phyloP scores from a whole-genome alignment of 495 filamentous ascomycete species.

The Pyrenopolyporus hunteri region DNA sequence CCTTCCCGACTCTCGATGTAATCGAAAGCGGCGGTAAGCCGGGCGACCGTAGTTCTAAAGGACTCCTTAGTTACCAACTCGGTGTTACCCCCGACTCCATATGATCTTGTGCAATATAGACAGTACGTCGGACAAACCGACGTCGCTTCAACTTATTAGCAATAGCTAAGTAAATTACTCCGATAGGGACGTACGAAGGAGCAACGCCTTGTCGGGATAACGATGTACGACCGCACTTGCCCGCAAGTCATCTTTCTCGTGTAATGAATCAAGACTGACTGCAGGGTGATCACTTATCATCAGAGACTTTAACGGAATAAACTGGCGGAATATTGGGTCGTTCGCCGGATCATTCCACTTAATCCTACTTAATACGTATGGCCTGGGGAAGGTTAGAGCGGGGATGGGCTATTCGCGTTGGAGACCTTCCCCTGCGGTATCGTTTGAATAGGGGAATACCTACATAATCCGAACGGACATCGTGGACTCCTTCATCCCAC shows the following conservation, averaged over 20 bases:
- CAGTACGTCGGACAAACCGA: slow-evolving; percentile 66
- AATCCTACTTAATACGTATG: slow-evolving; percentile 59
- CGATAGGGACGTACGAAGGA: slow-evolving; percentile 54
- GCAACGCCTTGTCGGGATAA: slow-evolving; percentile 64
- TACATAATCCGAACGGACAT: slow-evolving; percentile 61
- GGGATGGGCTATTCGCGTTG: not conserved
- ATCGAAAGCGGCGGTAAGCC: slow-evolving; percentile 55
- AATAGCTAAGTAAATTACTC: not conserved
- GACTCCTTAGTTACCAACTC: slow-evolving; percentile 55
- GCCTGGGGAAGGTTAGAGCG: slow-evolving; percentile 46
- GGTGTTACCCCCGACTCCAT: slow-evolving; percentile 59
- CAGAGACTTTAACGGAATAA: slow-evolving; percentile 56
- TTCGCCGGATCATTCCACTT: slow-evolving; percentile 62
- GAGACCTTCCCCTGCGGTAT: not conserved
- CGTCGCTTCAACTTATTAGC: slow-evolving; percentile 46
- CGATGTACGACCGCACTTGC: slow-evolving; percentile 61
- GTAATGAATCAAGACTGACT: slow-evolving; percentile 50
- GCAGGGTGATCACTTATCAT: slow-evolving; percentile 57
- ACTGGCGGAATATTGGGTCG: slow-evolving; percentile 62
- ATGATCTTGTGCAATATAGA: slow-evolving; percentile 64
- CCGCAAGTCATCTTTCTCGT: slow-evolving; percentile 56
- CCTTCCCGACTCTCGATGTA: slow-evolving; percentile 57
- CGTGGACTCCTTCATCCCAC: slow-evolving; percentile 54
- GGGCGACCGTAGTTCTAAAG: slow-evolving; percentile 47
- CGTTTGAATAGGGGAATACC: slow-evolving; percentile 15